These are phyloP conservation scores for Trichoderma sp. DNA, from an alignment of 2,329 filamentous ascomycete species.

Conservation along the genomic window DNA sequence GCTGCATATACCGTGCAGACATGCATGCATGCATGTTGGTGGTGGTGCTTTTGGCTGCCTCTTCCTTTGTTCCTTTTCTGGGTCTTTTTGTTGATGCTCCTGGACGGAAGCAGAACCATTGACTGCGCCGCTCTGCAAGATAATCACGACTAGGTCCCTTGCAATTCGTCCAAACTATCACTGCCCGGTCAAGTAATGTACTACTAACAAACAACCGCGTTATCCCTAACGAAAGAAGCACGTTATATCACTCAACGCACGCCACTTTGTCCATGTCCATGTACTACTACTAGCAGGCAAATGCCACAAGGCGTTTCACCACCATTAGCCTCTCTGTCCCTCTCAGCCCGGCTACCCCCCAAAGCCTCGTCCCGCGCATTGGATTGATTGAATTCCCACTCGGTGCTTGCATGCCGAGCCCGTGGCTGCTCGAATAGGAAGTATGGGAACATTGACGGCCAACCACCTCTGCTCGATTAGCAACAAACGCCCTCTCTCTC, in stretches of 20 bases:
- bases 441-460: background rate
- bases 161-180: background rate
- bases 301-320: background rate
- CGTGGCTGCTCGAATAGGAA: background rate
- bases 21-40: background rate
- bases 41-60: constrained; percentile 7
- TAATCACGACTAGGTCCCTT: background rate
- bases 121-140: background rate
- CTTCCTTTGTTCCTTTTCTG: background rate
- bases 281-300: background rate
- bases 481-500: too few relatives aligned
- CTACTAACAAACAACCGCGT: too few relatives aligned
- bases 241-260: background rate
- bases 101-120: background rate
- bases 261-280: background rate
- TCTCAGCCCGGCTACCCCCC: background rate
- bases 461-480: background rate
- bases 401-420: background rate
- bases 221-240: background rate
- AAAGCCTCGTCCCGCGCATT: background rate
- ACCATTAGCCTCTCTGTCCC: background rate
- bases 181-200: too few relatives aligned
- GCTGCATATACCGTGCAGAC: background rate
- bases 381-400: background rate
- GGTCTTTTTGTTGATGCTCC: background rate